Conservation (phyloP, 768 basidiomycete genomes). For the Mycena rosella region DNA sequence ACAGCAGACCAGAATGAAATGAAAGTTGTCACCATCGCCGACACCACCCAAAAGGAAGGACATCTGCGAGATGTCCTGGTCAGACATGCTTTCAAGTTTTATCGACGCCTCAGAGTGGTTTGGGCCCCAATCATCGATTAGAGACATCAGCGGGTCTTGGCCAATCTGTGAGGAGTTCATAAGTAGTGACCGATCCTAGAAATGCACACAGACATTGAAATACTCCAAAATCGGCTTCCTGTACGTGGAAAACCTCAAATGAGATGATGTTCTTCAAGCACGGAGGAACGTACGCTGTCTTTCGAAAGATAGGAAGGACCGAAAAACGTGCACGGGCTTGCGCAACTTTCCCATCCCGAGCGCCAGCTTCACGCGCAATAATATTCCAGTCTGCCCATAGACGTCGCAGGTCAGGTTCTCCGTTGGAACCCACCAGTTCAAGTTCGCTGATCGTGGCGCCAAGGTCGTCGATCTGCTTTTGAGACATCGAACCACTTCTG, state of each 20-base stretch:
- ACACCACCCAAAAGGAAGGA: constrained; percentile 20
- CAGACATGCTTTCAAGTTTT: not conserved
- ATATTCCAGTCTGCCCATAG: constrained; percentile 12
- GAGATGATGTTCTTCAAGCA: not conserved
- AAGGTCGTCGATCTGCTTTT: not conserved
- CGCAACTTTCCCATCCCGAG: not conserved
- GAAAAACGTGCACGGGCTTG: constrained; percentile 14
- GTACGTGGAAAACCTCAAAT: not conserved
- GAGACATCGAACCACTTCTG: not conserved
- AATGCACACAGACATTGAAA: constrained; percentile 7
- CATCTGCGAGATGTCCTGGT: not conserved
- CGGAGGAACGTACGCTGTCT: not conserved
- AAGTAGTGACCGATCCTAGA: not conserved
- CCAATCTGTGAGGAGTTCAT: constrained; percentile 9
- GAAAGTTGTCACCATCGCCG: constrained; percentile 14
- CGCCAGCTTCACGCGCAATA: constrained; percentile 4
- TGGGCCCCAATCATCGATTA: constrained; percentile 17
- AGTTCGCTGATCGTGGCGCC: constrained; percentile 11
- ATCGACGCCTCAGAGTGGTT: not conserved
- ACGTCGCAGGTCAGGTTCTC: not conserved
- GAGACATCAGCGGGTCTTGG: constrained; percentile 22
- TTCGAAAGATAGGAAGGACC: constrained; percentile 22
- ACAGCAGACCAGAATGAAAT: not conserved
- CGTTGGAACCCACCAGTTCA: not conserved
- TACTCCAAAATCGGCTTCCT: constrained; percentile 19